These are phyloP conservation scores for Sextonia rubra DNA, from an alignment of 164 flowering plant species.

Conservation along the genomic window DNA sequence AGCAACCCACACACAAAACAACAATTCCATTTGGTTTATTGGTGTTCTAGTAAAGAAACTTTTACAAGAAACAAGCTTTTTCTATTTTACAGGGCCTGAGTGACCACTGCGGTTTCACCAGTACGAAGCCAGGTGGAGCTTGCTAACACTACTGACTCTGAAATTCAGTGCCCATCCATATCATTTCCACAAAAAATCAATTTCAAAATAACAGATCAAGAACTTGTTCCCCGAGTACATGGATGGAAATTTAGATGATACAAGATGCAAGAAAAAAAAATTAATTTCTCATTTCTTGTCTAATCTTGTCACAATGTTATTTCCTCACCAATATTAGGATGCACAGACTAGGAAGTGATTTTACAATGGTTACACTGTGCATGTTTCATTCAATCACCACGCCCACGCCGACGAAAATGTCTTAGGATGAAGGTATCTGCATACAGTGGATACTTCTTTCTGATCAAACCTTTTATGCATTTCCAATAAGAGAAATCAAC, in stretches of 20 bases:
- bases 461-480: constrained; percentile 86
- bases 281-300: neutral
- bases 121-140: neutral
- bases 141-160: neutral
- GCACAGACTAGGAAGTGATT: neutral
- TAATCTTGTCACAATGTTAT: neutral
- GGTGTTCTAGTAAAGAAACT: no score
- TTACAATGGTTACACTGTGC: constrained; percentile 1
- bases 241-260: neutral
- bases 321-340: neutral
- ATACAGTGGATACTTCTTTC: constrained; percentile 77
- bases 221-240: neutral
- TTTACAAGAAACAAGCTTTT: no score
- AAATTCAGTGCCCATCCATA: neutral
- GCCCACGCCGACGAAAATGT: constrained; percentile 62
- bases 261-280: neutral
- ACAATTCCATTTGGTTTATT: no score
- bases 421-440: constrained; percentile 81
- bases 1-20: no score
- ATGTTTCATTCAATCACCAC: constrained; percentile 12
- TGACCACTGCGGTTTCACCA: neutral
- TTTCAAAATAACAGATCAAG: neutral
- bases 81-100: no score
- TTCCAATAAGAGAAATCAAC: constrained; percentile 96
- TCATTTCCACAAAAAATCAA: neutral